phyloP scores from a whole-genome alignment of 192 early-diverging fungal species.

The Entomortierella beljakovae region DNA sequence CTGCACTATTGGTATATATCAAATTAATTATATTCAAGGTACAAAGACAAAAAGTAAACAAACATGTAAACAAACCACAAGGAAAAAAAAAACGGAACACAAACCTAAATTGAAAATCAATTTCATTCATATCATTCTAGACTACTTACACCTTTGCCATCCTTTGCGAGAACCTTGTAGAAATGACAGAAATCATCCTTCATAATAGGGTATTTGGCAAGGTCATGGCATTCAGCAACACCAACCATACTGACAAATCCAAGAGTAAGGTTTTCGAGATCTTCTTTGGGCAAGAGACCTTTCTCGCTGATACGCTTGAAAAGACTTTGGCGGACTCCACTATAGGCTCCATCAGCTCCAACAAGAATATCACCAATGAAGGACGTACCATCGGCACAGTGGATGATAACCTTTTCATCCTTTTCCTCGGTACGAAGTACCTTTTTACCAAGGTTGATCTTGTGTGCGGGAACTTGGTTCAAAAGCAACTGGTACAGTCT shows the following conservation, averaged over 20 bases:
- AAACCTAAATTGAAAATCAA: neutral
- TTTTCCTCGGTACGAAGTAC: neutral
- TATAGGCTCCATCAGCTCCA: conserved; percentile 22
- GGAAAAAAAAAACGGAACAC: no score
- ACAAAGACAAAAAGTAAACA: no score
- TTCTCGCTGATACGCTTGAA: neutral
- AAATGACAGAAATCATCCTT: conserved; percentile 1
- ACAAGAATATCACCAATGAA: conserved; percentile 12
- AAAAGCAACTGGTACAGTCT: neutral
- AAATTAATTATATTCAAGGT: neutral
- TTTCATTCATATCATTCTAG: neutral
- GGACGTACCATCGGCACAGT: conserved; percentile 4
- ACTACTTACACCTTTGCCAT: neutral
- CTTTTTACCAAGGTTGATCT: conserved; percentile 14
- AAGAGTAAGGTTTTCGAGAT: neutral
- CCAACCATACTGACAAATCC: conserved; percentile 13
- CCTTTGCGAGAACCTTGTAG: neutral
- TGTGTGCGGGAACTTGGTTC: neutral
- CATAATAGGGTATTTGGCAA: conserved; percentile 2
- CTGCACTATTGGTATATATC: no score
- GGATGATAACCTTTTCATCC: neutral
- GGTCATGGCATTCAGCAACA: neutral
- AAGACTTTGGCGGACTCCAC: conserved; percentile 1
- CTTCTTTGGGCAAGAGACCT: neutral
- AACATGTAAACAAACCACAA: no score